phyloP scores from a whole-genome alignment of 2,329 filamentous ascomycete species.

The Talaromyces sp. region DNA sequence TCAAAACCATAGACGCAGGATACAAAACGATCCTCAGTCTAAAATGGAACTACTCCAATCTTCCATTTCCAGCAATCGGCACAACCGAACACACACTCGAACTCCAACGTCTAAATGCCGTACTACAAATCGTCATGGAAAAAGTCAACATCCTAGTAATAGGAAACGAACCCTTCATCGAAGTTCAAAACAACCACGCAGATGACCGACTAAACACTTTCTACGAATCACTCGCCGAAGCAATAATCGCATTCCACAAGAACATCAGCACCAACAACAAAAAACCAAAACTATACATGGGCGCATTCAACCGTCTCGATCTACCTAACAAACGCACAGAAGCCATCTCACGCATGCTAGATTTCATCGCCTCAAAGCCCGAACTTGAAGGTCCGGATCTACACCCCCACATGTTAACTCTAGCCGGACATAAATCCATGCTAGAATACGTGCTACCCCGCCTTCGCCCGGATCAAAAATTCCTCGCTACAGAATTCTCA shows the following conservation, averaged over 20 bases:
- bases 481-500: slow-evolving; percentile 18
- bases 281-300: slow-evolving; percentile 17
- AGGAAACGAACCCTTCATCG: slow-evolving; percentile 21
- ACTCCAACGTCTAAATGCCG: slow-evolving; percentile 5
- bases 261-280: not conserved
- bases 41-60: slow-evolving; percentile 15
- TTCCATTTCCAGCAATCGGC: slow-evolving; percentile 4
- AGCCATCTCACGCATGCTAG: slow-evolving; percentile 10
- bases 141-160: slow-evolving; percentile 19
- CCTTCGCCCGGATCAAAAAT: slow-evolving; percentile 13
- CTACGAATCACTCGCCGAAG: slow-evolving; percentile 14
- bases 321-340: slow-evolving; percentile 15
- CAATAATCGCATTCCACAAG: slow-evolving; percentile 11
- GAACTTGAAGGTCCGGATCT: slow-evolving; percentile 17
- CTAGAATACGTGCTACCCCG: slow-evolving; percentile 12
- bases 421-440: slow-evolving; percentile 12
- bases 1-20: slow-evolving; percentile 11
- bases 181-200: slow-evolving; percentile 8
- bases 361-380: slow-evolving; percentile 12
- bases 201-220: slow-evolving; percentile 9
- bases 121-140: slow-evolving; percentile 11
- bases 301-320: slow-evolving; percentile 18
- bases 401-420: slow-evolving; percentile 14
- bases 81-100: slow-evolving; percentile 3
- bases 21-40: slow-evolving; percentile 16